Base-by-base conservation (phyloP, 305 asterid species). In the Nicotiana rustica region DNA sequence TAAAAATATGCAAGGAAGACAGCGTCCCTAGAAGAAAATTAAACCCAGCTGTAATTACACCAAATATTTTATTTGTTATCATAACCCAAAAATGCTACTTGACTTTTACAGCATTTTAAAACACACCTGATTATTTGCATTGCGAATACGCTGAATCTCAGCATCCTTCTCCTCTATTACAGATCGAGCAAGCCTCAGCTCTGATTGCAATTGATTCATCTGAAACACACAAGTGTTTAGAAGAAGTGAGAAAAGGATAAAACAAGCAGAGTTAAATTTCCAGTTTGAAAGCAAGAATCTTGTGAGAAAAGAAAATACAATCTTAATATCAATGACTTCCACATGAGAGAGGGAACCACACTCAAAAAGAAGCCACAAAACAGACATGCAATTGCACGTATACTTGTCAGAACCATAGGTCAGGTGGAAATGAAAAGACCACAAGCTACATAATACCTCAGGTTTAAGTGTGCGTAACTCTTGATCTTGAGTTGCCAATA, bases 141-240 rank as follows among this genome's bases (percentile, higher is more conserved):
- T 89, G 79, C 92, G 96, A 83, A 93, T 85, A 70, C 90, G 91
- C 84, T 92, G 99, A 81, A 92, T 87, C 82, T 97, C 99, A 2
- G 92, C 82, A 89, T 97, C 99, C 86, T 93, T 92, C 92, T 93
- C 99, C 36, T 95, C 97, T 86, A 97, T 91, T 85, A 95, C 83
- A 79, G 98, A 95, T 84, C 98, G 92, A 67, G 99, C 98, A 85
- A 95, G 98, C 82, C 92, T 88, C 67, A 97, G 87, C 88, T 97
- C 98, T 83, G 99, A 93, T 87, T 95, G 99, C 86, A 93, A 82
- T 76, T 95, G 98, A 88, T 95, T 95, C 98, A 97, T 92, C 98
- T 97, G 92, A 89, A 88, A 83, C 78, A 38, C 52, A 79, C 38
- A 79, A 41, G 21, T 61, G 13, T 6, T 12, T 64, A 41, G 71